Base-by-base conservation (phyloP, 2,329 filamentous ascomycete species). In the Geosmithia flava region DNA sequence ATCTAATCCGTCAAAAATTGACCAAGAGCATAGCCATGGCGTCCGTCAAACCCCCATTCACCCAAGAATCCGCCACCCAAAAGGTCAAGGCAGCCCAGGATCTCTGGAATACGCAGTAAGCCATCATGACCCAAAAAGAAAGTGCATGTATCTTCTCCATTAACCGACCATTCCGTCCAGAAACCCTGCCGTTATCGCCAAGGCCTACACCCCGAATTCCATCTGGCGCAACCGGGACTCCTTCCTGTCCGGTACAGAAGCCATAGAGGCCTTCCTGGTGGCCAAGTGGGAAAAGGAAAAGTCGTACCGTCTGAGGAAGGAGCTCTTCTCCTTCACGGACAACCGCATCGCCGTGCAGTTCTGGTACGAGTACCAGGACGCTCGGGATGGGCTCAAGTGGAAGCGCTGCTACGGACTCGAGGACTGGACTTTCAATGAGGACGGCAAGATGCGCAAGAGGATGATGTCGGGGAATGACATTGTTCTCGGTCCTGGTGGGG, bases 71-170 rank as follows among this genome's bases (percentile, higher is more conserved):
- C 1, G 88, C 88, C 2, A 68, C 68, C 16, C 69, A 72, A 50
- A 94, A 94, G 62, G 87, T 94, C 53, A 94, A 94, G 66, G 82
- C 81, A 17, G 87, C 86, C 0, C 88, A 95, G 60, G 78, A 87
- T 60, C 70, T 83, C 3, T 94, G 88, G 88, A 95, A 94, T 58
- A 83, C 81, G 1, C 76, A 70, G 84, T 87, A 63, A 54, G 68
- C 17, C 41, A 27, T 27, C 27, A 19, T 37, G 23, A 27, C 10
- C 44, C 10, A 11, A 37, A 37, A 11, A 44, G 43, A 20, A 29
- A 8, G n/a, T n/a, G n/a, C n/a, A n/a, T n/a, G n/a, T n/a, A n/a
- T n/a, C n/a, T n/a, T n/a, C n/a, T 15, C 17, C 13, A 23, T 13
- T 3, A 29, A 13, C 44, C n/a, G n/a, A 33, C 16, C 7, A 27